Evolutionary conservation across 2,329 filamentous ascomycete species (phyloP).

Genomic region (Pseudogymnoascus sp.): DNA sequence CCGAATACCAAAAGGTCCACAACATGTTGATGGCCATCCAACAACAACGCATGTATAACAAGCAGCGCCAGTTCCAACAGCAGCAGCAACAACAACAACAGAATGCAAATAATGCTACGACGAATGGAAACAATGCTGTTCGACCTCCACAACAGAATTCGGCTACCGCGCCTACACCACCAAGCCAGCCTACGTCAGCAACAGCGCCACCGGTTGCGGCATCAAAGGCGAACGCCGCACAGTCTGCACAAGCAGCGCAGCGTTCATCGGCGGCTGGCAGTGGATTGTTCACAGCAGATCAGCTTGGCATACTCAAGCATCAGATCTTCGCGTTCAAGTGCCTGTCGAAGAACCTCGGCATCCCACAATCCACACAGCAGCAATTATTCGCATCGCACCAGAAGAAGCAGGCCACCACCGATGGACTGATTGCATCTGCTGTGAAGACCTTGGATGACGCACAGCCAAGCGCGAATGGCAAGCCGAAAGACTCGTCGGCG

Average conservation of each 20-base stretch:
- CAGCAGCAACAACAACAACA: conserved; percentile 52
- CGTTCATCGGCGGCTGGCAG: conserved; percentile 29
- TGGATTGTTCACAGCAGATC: conserved; percentile 68
- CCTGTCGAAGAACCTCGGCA: conserved; percentile 77
- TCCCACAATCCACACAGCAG: conserved; percentile 73
- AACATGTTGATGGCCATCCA: conserved; percentile 69
- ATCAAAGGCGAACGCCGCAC: conserved; percentile 24
- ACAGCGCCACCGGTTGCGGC: conserved; percentile 24
- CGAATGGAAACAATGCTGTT: conserved; percentile 52
- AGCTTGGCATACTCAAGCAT: conserved; percentile 69
- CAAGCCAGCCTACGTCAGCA: conserved; percentile 19
- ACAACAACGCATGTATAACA: conserved; percentile 42
- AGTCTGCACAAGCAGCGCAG: conserved; percentile 16
- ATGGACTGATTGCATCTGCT: conserved; percentile 20
- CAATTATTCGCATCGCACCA: conserved; percentile 72
- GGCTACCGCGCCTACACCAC: conserved; percentile 18
- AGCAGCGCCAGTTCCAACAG: conserved; percentile 46
- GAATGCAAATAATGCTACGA: conserved; percentile 47
- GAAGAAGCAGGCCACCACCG: conserved; percentile 41
- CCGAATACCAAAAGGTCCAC: conserved; percentile 78
- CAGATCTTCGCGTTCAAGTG: conserved; percentile 92
- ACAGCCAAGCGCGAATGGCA: conserved; percentile 36
- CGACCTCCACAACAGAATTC: conserved; percentile 33
- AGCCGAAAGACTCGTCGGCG: conserved; percentile 30
- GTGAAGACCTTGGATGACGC: conserved; percentile 22